These are phyloP conservation scores for Ophiosphaerella korrae DNA, from an alignment of 2,329 filamentous ascomycete species.

Conservation along the genomic window DNA sequence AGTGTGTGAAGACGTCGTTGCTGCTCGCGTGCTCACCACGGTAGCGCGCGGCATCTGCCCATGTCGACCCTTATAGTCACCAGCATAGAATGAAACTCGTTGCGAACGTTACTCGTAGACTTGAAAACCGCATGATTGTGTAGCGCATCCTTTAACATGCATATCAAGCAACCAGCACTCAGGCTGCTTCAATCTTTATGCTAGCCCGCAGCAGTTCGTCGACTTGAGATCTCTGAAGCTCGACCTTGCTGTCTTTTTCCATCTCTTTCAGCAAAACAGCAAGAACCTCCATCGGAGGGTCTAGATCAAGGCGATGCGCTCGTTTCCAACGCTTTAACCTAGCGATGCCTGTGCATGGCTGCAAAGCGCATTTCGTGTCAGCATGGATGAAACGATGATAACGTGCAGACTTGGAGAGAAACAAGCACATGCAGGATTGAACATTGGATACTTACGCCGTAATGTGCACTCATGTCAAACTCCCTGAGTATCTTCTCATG, in stretches of 20 bases:
- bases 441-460: slow-evolving; percentile 68
- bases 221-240: slow-evolving; percentile 72
- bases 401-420: background rate
- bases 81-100: slow-evolving; percentile 8
- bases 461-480: slow-evolving; percentile 91
- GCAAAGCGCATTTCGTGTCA: slow-evolving; percentile 19
- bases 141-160: background rate
- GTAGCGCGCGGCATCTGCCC: slow-evolving; percentile 4
- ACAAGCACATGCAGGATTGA: too few species aligned
- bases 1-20: background rate
- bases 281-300: slow-evolving; percentile 87
- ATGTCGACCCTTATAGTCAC: slow-evolving; percentile 3
- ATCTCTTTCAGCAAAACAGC: slow-evolving; percentile 80
- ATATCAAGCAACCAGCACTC: background rate
- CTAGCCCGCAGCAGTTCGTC: slow-evolving; percentile 66
- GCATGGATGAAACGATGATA: background rate
- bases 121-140: too few species aligned
- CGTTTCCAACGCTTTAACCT: slow-evolving; percentile 86
- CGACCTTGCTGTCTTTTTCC: slow-evolving; percentile 55
- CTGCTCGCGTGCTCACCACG: slow-evolving; percentile 12
- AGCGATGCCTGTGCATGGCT: slow-evolving; percentile 88
- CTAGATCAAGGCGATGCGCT: slow-evolving; percentile 79
- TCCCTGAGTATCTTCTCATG: slow-evolving; percentile 88
- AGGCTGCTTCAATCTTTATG: slow-evolving; percentile 43
- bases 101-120: too few species aligned